Conservation (phyloP, 768 basidiomycete genomes). For the Boletellus ananiceps region DNA sequence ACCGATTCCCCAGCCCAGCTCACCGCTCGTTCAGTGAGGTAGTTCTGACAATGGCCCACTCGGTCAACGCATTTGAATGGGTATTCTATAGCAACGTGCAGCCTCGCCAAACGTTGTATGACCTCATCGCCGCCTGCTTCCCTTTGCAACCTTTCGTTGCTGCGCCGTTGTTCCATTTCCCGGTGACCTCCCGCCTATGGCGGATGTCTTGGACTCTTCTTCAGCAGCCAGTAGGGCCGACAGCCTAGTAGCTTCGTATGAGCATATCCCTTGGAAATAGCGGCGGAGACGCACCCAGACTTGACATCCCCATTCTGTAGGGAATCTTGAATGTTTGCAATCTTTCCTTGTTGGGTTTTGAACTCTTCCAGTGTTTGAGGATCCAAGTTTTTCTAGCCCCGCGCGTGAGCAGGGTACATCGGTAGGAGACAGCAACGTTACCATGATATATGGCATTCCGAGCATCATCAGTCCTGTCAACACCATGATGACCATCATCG, state of each 20-base stretch:
- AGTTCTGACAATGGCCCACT: not conserved
- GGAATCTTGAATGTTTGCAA: conserved; percentile 51
- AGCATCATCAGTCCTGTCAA: conserved; percentile 63
- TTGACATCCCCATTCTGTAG: conserved; percentile 56
- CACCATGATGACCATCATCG: conserved; percentile 81
- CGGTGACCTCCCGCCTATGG: conserved; percentile 13
- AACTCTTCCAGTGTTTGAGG: conserved; percentile 64
- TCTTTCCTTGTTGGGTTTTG: conserved; percentile 54
- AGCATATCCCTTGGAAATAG: conserved; percentile 1
- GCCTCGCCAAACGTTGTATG: not conserved
- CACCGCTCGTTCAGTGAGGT: conserved; percentile 3
- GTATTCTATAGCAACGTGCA: conserved; percentile 6
- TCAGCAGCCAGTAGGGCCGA: conserved; percentile 41
- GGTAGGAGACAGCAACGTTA: conserved; percentile 25
- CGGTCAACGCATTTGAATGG: not conserved
- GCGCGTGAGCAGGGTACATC: conserved; percentile 6
- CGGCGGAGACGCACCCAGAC: conserved; percentile 42
- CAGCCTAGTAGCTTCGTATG: conserved; percentile 29
- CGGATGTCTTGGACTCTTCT: conserved; percentile 34
- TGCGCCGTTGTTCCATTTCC: conserved; percentile 22
- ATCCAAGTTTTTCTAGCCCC: conserved; percentile 66
- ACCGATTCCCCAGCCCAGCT: conserved; percentile 10
- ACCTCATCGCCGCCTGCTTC: conserved; percentile 31
- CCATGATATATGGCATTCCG: conserved; percentile 73
- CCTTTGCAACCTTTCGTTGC: conserved; percentile 35